Conservation (phyloP, 2,329 filamentous ascomycete species). For the Neophaeococcomyces aloes region DNA sequence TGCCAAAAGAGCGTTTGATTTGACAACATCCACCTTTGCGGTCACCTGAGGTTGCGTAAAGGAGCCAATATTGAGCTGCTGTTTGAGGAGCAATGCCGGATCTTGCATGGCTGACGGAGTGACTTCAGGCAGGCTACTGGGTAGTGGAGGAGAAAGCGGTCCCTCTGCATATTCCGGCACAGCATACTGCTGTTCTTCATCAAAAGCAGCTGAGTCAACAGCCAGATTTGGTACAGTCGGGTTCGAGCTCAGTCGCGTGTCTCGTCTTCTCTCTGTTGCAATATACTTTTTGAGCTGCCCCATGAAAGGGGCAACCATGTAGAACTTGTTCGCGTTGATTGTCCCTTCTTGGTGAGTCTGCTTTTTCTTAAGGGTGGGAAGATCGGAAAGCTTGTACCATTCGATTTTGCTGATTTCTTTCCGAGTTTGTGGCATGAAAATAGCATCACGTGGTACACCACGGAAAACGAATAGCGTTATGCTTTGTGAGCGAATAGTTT, state of each 20-base stretch:
- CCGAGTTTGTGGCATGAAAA: slow-evolving; percentile 79
- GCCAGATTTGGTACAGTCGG: slow-evolving; percentile 24
- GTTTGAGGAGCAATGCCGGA: slow-evolving; percentile 44
- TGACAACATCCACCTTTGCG: slow-evolving; percentile 28
- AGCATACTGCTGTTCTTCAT: neutral
- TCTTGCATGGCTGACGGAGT: slow-evolving; percentile 28
- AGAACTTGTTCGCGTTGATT: slow-evolving; percentile 75
- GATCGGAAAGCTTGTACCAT: slow-evolving; percentile 84
- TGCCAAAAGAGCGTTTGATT: slow-evolving; percentile 45
- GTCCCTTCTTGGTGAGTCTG: slow-evolving; percentile 53
- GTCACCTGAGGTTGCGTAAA: slow-evolving; percentile 11
- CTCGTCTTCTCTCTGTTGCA: slow-evolving; percentile 66
- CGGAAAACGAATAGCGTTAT: slow-evolving; percentile 87
- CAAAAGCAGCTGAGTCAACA: slow-evolving; percentile 6
- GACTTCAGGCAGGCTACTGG: slow-evolving; percentile 34
- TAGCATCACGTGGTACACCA: slow-evolving; percentile 72
- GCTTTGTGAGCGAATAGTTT: slow-evolving; percentile 85
- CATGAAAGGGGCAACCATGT: slow-evolving; percentile 94
- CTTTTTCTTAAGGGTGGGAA: slow-evolving; percentile 65
- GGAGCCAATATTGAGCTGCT: slow-evolving; percentile 31
- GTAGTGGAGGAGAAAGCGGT: slow-evolving; percentile 16
- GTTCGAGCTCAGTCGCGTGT: slow-evolving; percentile 49
- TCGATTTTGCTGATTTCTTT: slow-evolving; percentile 97
- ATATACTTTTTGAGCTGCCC: slow-evolving; percentile 84
- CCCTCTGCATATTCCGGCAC: neutral